A percentile compares a stretch with the other conserved stretches of the same genome.
Evolutionary conservation across 23 red algal species (phyloP).

Genomic region (Gracilaria domingensis): DNA sequence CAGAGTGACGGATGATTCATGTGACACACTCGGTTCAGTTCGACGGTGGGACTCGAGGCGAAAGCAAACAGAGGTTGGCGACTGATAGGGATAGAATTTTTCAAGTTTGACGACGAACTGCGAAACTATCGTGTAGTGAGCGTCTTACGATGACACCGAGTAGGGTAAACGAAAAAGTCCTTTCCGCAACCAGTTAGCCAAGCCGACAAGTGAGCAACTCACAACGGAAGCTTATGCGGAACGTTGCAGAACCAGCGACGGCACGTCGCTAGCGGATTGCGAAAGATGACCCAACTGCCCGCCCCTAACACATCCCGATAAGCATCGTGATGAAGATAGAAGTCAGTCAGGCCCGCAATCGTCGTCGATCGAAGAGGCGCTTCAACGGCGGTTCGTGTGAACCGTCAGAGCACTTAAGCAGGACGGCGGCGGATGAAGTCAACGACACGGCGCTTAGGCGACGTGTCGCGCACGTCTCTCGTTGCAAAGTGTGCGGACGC

Average conservation of each 20-base stretch:
- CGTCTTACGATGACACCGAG: neutral
- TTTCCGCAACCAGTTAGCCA: neutral
- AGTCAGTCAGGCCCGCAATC: no score
- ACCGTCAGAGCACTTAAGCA: no score
- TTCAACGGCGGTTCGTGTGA: no score
- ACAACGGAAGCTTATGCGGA: no score
- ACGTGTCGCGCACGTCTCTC: neutral
- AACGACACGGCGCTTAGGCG: neutral
- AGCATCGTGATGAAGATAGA: no score
- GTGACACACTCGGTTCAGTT: neutral
- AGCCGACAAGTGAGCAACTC: neutral
- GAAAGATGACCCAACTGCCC: no score
- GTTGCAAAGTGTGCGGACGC: neutral
- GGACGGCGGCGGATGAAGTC: neutral
- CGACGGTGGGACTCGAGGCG: neutral
- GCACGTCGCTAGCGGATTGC: no score
- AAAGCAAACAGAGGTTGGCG: neutral
- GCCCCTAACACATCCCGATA: no score
- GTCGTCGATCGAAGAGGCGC: no score
- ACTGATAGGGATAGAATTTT: neutral
- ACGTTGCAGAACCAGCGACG: no score
- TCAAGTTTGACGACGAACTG: neutral
- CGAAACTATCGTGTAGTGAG: no score
- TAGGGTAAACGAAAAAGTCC: conserved; percentile 9
- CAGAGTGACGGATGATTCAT: neutral